A percentile compares a stretch with the other conserved stretches of the same genome.
phyloP scores from a whole-genome alignment of 2,329 filamentous ascomycete species.

The Podosphaera xanthii region DNA sequence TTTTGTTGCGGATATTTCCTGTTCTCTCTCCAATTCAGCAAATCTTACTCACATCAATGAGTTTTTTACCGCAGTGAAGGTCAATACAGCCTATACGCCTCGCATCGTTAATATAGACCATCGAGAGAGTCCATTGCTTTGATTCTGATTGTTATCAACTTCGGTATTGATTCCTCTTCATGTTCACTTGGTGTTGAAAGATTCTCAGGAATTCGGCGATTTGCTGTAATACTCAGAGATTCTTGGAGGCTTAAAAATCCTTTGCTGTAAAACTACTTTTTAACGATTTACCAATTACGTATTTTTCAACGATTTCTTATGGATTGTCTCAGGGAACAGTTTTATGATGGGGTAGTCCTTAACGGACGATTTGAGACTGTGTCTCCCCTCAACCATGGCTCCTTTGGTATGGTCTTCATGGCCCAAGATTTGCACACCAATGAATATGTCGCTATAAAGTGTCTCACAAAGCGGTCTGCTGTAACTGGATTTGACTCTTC shows the following conservation, averaged over 20 bases:
- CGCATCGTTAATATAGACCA: background rate
- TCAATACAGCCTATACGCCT: background rate
- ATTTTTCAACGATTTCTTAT: conserved; percentile 20
- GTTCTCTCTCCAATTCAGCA: background rate
- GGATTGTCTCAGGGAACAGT: conserved; percentile 73
- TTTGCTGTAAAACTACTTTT: background rate
- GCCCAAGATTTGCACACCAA: conserved; percentile 59
- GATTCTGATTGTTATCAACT: background rate
- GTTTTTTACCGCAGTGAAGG: background rate
- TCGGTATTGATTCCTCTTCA: background rate
- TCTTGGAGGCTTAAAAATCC: background rate
- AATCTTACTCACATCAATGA: background rate
- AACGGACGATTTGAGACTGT: conserved; percentile 79
- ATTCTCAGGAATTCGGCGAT: background rate
- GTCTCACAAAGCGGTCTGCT: conserved; percentile 62
- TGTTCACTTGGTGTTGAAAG: background rate
- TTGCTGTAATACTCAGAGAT: background rate
- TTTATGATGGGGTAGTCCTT: conserved; percentile 57
- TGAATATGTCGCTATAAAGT: conserved; percentile 83
- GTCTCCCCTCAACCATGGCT: conserved; percentile 91
- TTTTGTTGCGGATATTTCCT: background rate
- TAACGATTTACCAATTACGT: conserved; percentile 2
- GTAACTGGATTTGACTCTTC: conserved; percentile 28
- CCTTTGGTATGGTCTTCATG: conserved; percentile 95
- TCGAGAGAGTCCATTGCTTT: background rate